These are phyloP conservation scores for Pseudocercospora macadamiae DNA, from an alignment of 2,329 filamentous ascomycete species.

Conservation along the genomic window DNA sequence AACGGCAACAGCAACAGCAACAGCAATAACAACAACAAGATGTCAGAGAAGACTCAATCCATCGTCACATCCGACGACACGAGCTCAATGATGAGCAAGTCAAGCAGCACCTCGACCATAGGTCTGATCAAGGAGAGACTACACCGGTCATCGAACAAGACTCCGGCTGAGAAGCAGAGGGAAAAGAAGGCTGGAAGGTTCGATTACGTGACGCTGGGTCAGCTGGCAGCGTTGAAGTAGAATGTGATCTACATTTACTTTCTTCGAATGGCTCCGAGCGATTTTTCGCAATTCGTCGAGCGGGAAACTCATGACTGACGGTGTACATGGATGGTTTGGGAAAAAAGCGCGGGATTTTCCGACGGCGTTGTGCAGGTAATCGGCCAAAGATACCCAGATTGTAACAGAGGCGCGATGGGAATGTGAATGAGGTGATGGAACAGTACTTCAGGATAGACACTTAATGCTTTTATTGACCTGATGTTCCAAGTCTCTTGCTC, in stretches of 20 bases:
- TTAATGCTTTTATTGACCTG: too few relatives aligned
- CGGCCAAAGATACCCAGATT: too few relatives aligned
- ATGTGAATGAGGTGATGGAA: too few relatives aligned
- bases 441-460: too few relatives aligned
- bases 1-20: not conserved
- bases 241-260: not conserved
- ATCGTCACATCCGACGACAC: not conserved
- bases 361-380: not conserved
- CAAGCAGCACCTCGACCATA: conserved; percentile 15
- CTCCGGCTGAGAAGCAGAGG: conserved; percentile 19
- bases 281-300: not conserved
- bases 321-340: too few relatives aligned
- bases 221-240: conserved; percentile 14
- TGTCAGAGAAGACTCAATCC: not conserved
- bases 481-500: too few relatives aligned
- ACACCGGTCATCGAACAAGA: conserved; percentile 1
- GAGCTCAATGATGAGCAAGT: conserved; percentile 12
- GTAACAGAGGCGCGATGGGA: too few relatives aligned
- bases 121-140: conserved; percentile 23
- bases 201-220: conserved; percentile 15
- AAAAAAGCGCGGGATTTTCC: too few relatives aligned
- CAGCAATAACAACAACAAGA: not conserved
- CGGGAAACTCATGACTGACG: not conserved
- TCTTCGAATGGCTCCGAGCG: not conserved
- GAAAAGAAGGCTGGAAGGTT: conserved; percentile 12